Evolutionary conservation across 208 protist genomes (phyloP), one percentile per base, ranked within the genome.

Genomic region (Trypanosoma caninum): DNA sequence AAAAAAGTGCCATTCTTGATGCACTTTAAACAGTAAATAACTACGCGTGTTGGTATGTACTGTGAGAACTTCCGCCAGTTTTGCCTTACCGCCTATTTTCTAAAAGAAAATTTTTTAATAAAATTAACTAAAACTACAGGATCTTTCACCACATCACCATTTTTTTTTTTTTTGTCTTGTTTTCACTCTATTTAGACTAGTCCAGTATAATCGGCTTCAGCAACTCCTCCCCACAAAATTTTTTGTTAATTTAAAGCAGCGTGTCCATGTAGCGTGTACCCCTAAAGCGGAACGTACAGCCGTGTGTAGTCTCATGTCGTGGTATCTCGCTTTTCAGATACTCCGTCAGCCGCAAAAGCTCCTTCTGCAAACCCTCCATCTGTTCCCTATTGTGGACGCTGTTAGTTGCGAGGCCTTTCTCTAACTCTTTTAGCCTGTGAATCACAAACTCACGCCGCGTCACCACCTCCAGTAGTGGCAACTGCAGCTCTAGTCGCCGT

Each of bases 381-480:
- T 61, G 47, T 33, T 27, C 33, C 28, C 40, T 40, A 53, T 14
- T 23, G 23, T 25, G 25, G 45, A 31, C 30, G 45, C 40, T 42
- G 27, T 42, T 50, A 18, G 25, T 34, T 14, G 13, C 20, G 7
- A 44, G 11, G 2, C n/a, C 41, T 46, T 38, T 67, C 3, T 59
- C 38, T 16, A 79, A 33, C 31, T 82, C 76, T 10, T 52, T 31
- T 9, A 82, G 42, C 16, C 72, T 22, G 18, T 79, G 70, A 56
- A 70, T 76, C 37, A 93, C 52, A 50, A 87, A 78, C 61, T 93
- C 78, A 41, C 83, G 76, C 30, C 80, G 70, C 11, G 76, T 83
- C n/a, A 91, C 70, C 2, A 78, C 50, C 59, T 89, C 81, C n/a
- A 93, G 63, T 20, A 93, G 50, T 1, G 87, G 87, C 25, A 91